Conservation (phyloP, 1,284 basidiomycete species). For the Retiboletus flavoniger region DNA sequence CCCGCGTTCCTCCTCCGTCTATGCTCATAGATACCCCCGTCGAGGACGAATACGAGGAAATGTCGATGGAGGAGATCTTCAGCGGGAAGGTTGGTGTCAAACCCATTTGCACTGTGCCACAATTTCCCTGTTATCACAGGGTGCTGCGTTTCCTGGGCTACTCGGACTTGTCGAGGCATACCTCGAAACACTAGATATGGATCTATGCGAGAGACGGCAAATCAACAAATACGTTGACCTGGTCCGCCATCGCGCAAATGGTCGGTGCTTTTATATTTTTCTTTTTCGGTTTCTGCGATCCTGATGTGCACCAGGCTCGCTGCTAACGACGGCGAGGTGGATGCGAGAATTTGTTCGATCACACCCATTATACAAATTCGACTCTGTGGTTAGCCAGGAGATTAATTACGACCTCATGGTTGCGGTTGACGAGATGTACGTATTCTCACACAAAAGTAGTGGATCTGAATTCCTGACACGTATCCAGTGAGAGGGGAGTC, state of each 20-base stretch:
- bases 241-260: conserved; percentile 76
- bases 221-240: conserved; percentile 81
- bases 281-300: not conserved
- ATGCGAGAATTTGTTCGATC: conserved; percentile 87
- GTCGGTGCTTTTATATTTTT: conserved; percentile 41
- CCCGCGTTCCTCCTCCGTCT: conserved; percentile 52
- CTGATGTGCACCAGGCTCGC: conserved; percentile 52
- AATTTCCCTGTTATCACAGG: conserved; percentile 38
- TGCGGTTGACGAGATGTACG: conserved; percentile 91
- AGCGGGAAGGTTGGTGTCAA: conserved; percentile 71
- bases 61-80: conserved; percentile 92
- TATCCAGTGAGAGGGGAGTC: conserved; percentile 65
- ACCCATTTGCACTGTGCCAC: conserved; percentile 4
- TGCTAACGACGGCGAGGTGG: conserved; percentile 92
- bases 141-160: conserved; percentile 77
- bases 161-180: conserved; percentile 85
- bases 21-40: conserved; percentile 45
- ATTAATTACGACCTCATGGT: conserved; percentile 95
- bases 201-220: conserved; percentile 58
- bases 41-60: conserved; percentile 89
- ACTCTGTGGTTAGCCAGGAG: conserved; percentile 86
- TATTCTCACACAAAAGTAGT: conserved; percentile 9
- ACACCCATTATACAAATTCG: conserved; percentile 88
- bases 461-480: conserved; percentile 12
- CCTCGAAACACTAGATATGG: conserved; percentile 84